These are phyloP conservation scores for Herpetomonas samuelpessoai DNA, from an alignment of 208 protist species.

Conservation along the genomic window DNA sequence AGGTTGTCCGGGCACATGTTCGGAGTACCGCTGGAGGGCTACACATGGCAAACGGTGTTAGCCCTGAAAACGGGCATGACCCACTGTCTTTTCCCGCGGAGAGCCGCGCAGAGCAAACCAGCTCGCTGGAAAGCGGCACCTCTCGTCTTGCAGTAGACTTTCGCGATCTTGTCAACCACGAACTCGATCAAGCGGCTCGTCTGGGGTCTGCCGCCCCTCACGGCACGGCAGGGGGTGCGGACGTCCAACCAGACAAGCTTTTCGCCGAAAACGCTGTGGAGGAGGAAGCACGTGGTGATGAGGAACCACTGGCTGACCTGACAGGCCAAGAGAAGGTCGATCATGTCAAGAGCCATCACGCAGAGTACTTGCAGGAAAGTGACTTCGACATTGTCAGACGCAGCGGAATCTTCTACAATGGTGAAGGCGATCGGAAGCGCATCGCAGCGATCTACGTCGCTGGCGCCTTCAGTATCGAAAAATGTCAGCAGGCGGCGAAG, in stretches of 20 bases:
- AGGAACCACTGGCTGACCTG: conserved; percentile 25
- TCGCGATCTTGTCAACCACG: background rate
- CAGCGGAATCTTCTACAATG: conserved; percentile 45
- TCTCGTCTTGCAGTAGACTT: no score
- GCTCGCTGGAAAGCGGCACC: background rate
- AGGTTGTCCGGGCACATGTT: conserved; percentile 8
- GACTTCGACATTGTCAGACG: conserved; percentile 70
- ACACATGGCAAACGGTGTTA: no score
- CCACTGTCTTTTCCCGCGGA: no score
- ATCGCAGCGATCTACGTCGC: conserved; percentile 70
- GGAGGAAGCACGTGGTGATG: background rate
- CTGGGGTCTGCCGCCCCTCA: no score
- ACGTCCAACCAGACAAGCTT: conserved; percentile 8
- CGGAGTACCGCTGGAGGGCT: background rate
- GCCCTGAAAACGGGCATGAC: no score
- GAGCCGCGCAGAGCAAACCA: no score
- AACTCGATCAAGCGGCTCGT: background rate
- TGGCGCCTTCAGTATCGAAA: conserved; percentile 35
- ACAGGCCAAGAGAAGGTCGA: conserved; percentile 75
- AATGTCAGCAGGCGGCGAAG: conserved; percentile 45
- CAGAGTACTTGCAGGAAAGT: conserved; percentile 55
- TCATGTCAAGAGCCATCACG: conserved; percentile 14
- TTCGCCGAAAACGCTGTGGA: conserved; percentile 9
- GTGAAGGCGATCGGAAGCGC: conserved; percentile 36
- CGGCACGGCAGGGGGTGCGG: no score